Conservation (phyloP, 2,329 filamentous ascomycete species). For the Alternaria ethzedia region DNA sequence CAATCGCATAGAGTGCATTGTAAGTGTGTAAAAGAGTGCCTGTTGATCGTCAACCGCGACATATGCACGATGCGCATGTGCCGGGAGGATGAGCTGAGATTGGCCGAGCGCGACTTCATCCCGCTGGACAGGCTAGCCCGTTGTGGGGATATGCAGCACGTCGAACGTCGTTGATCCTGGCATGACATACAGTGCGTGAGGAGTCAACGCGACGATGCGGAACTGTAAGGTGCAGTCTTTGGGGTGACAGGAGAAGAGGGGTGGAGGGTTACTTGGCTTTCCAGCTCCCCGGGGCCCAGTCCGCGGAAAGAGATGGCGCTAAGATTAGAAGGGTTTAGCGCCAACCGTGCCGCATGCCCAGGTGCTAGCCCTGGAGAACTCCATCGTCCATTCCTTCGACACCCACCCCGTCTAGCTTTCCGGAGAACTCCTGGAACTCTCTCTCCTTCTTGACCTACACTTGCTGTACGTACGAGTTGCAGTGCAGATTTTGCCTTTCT, state of each 20-base stretch:
- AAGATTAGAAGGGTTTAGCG: not conserved
- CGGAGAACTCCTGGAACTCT: not conserved
- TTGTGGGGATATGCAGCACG: not conserved
- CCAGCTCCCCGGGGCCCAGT: not conserved
- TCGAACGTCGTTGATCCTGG: not conserved
- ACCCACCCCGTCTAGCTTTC: not conserved
- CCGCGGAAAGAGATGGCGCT: not conserved
- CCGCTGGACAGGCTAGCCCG: not conserved
- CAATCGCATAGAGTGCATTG: constrained; percentile 11
- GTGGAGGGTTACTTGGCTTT: not conserved
- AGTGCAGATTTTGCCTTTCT: not conserved
- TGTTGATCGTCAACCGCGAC: constrained; percentile 14
- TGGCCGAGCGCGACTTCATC: constrained; percentile 4
- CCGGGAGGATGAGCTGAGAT: constrained; percentile 2
- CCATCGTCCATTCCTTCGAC: not conserved
- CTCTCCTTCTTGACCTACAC: not conserved
- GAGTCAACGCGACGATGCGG: not conserved
- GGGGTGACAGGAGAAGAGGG: not conserved
- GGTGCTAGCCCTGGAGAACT: not conserved
- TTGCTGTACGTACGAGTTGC: not conserved
- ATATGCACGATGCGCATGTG: constrained; percentile 22
- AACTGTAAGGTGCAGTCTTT: not conserved
- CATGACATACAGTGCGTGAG: not conserved
- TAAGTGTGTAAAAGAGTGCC: constrained; percentile 14
- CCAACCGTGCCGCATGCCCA: not conserved